These are phyloP conservation scores for Venturia pyrina DNA, from an alignment of 2,329 filamentous ascomycete species.

Conservation along the genomic window DNA sequence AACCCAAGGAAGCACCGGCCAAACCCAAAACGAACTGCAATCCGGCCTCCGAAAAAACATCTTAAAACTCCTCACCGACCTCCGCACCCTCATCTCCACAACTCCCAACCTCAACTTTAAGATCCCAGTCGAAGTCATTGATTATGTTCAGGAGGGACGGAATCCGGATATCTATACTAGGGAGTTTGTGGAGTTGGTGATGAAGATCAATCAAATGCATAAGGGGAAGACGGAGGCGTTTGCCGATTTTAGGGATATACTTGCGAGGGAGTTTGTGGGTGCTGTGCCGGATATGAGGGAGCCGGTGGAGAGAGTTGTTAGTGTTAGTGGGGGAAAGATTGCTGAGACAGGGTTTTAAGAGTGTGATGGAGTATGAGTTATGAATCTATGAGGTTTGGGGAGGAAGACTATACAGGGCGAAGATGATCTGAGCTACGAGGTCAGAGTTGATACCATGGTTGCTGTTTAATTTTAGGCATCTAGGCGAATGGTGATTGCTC, in stretches of 20 bases:
- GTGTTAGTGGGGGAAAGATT: slow-evolving; percentile 19
- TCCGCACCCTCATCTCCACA: slow-evolving; percentile 42
- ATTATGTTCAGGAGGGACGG: slow-evolving; percentile 51
- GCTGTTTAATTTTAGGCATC: neutral
- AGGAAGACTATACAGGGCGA: neutral
- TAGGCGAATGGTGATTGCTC: too few species aligned
- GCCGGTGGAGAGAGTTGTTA: slow-evolving; percentile 43
- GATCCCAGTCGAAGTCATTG: slow-evolving; percentile 51
- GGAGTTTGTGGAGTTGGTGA: slow-evolving; percentile 54
- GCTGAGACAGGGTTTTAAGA: neutral
- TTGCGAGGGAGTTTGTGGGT: slow-evolving; percentile 47
- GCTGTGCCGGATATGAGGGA: slow-evolving; percentile 47
- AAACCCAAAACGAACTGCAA: slow-evolving; percentile 43
- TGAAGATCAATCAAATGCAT: slow-evolving; percentile 51
- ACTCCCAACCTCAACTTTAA: slow-evolving; percentile 40
- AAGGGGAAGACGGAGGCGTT: slow-evolving; percentile 53
- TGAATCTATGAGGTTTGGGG: neutral
- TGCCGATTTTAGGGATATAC: slow-evolving; percentile 46
- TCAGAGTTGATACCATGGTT: neutral
- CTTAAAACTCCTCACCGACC: slow-evolving; percentile 47
- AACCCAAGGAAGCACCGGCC: slow-evolving; percentile 47
- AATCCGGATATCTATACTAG: slow-evolving; percentile 59
- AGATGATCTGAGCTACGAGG: neutral
- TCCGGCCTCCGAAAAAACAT: slow-evolving; percentile 46
- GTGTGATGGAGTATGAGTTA: neutral